These are phyloP conservation scores for Pseudogymnoascus sp. DNA, from an alignment of 2,329 filamentous ascomycete genomes.

Conservation along the genomic window DNA sequence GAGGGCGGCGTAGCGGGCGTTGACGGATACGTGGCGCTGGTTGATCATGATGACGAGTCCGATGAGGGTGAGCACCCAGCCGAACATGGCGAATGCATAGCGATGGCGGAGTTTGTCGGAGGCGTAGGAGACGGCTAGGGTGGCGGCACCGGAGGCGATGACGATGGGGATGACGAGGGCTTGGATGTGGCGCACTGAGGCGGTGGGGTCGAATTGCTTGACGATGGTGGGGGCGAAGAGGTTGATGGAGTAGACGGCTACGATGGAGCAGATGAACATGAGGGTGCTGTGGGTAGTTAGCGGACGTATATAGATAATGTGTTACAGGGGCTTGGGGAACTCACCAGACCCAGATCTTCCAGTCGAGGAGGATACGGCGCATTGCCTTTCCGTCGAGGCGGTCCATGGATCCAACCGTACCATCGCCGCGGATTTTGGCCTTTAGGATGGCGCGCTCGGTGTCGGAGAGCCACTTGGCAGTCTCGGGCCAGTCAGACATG, in stretches of 20 bases:
- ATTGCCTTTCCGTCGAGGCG: slow-evolving; percentile 11
- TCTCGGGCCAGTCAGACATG: slow-evolving; percentile 12
- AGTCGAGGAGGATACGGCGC: slow-evolving; percentile 25
- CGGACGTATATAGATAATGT: slow-evolving; percentile 50
- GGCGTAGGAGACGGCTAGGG: slow-evolving; percentile 26
- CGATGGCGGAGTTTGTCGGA: slow-evolving; percentile 31
- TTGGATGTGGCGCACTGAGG: slow-evolving; percentile 49
- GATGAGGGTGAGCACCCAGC: slow-evolving; percentile 23
- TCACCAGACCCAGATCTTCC: slow-evolving; percentile 31
- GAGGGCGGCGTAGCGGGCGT: slow-evolving; percentile 30
- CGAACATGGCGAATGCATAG: slow-evolving; percentile 28
- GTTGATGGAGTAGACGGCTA: slow-evolving; percentile 43
- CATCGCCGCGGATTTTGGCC: slow-evolving; percentile 24
- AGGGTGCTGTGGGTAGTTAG: slow-evolving; percentile 43
- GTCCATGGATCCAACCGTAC: slow-evolving; percentile 55
- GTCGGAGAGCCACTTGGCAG: slow-evolving; percentile 20
- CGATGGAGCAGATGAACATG: slow-evolving; percentile 33
- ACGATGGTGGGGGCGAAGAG: slow-evolving; percentile 51
- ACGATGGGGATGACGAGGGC: slow-evolving; percentile 34
- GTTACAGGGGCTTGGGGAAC: slow-evolving; percentile 39
- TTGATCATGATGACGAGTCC: slow-evolving; percentile 30
- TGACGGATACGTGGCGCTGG: slow-evolving; percentile 16
- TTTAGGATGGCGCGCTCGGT: slow-evolving; percentile 32
- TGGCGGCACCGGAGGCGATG: slow-evolving; percentile 26
- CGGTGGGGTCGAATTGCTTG: slow-evolving; percentile 62